Evolutionary conservation across 78 protist species (phyloP), one percentile per base, ranked within the genome.

Genomic region (Dictyostelium capitatum): DNA sequence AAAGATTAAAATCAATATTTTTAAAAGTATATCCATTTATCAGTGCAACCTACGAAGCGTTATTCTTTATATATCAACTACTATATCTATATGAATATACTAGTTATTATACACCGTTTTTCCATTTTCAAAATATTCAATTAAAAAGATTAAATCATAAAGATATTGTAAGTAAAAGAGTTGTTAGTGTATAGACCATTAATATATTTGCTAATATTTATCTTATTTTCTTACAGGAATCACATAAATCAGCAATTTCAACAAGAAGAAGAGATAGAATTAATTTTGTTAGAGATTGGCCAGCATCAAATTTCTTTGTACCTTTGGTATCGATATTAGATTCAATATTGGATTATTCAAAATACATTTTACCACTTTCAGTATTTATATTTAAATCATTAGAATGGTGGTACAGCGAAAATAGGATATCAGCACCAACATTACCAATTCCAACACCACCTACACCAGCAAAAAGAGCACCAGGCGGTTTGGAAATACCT

Each of bases 341-440:
- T 75, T 75, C 89, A 8, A 62, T 90, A n/a, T 80, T 82, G 32
- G 91, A 82, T 41, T 82, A 75, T 59, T 64, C 89, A 28, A 80
- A 90, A 53, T 82, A 65, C 54, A 73, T 90, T 15, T 56, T 90
- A 53, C 89, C 89, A 59, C 67, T 79, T 28, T 90, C 95, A 20
- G 83, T 82, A 25, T 90, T 90, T 53, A 51, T 82, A 20, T 90
- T 90, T 48, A 90, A 90, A 46, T 90, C 89, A 62, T 54, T 82
- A 9, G 95, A 91, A 30, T 91, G 95, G 95, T 91, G 95, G 95
- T 91, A 91, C 48, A 53, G 78, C 43, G 95, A 91, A 47, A 91
- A 83, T 79, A 62, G 95, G 70, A 46, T 51, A 43, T 70, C 85
- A 10, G 57, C 87, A 25, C 87, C 84, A 23, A 51, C 90, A 10